Evolutionary conservation across 306 rosid species (phyloP), one percentile per base, ranked within the genome.

Genomic region (Cucurbita ficifolia): DNA sequence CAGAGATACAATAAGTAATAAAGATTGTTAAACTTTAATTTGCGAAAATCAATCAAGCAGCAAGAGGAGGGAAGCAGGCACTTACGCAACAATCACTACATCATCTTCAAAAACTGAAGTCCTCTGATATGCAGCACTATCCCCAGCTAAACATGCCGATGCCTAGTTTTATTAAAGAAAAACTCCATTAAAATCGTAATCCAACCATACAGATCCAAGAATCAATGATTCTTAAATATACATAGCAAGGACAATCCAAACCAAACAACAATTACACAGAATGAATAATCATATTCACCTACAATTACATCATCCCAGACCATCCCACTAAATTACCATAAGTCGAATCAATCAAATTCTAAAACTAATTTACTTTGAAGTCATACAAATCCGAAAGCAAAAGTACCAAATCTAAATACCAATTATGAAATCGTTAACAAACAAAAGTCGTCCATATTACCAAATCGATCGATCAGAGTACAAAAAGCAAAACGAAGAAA

Each of bases 21-120:
- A 29, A 29, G 4, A 29, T 29, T 2, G 33, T 29, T 29, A 29
- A 29, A 29, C 33, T 29, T 29, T 5, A 49, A 45, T 18, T 61
- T 10, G 33, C 1, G 5, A 64, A 75, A 58, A 53, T 45, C 70
- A 74, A 74, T 17, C 4, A 60, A 60, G 21, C 38, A 29, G 21
- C n/a, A 6, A 63, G 14, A 29, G 24, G 72, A 29, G 21, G 55
- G 9, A 49, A 2, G 35, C 39, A 58, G 38, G 43, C 8, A 79
- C 97, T 87, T 82, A 94, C 98, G 97, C 98, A 11, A 94, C 97
- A 71, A 94, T 87, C 60, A 94, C 98, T 10, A 90, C 94, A 79
- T 94, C 97, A 6, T 94, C 98, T 19, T 90, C 96, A 77, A 88
- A 93, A 21, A 76, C 76, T 40, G 89, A 58, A 6, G 65, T 84